Conservation (phyloP, 1,284 basidiomycete species). For the Apiotrichum akiyoshidainum region DNA sequence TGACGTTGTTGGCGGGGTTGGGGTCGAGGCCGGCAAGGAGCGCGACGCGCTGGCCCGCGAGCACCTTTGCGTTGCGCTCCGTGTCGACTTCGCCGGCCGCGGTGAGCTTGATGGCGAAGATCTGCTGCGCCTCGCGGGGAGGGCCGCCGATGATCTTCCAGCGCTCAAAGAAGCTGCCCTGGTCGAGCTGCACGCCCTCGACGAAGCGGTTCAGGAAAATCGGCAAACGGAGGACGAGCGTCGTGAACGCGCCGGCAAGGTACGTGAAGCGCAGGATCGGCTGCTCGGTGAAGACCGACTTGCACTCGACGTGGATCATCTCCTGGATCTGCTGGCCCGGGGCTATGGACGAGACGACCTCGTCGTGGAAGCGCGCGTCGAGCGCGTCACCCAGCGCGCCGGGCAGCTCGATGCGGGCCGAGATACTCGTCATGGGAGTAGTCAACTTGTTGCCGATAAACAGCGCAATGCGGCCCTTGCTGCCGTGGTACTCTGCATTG, state of each 20-base stretch:
- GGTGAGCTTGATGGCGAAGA: conserved; percentile 76
- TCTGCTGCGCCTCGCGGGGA: conserved; percentile 81
- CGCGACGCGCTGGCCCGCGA: conserved; percentile 72
- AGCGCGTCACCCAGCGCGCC: conserved; percentile 64
- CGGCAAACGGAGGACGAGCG: conserved; percentile 78
- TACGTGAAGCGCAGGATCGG: conserved; percentile 88
- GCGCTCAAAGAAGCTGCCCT: conserved; percentile 89
- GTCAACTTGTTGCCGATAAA: conserved; percentile 96
- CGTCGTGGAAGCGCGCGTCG: conserved; percentile 81
- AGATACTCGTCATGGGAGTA: conserved; percentile 81
- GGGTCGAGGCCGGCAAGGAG: conserved; percentile 77
- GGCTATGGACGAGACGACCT: conserved; percentile 68
- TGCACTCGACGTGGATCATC: conserved; percentile 89
- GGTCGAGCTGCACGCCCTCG: conserved; percentile 80
- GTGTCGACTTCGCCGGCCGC: conserved; percentile 69
- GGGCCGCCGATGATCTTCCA: conserved; percentile 95
- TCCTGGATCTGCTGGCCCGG: conserved; percentile 88
- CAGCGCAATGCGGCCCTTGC: conserved; percentile 83
- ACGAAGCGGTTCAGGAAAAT: conserved; percentile 88
- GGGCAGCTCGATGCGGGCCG: conserved; percentile 70
- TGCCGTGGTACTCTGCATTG: conserved; percentile 92
- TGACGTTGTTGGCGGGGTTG: conserved; percentile 73
- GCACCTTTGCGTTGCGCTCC: conserved; percentile 66
- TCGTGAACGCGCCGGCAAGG: conserved; percentile 85
- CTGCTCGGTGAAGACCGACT: conserved; percentile 71